Evolutionary conservation across 306 rosid species (phyloP).

Genomic region (Trifolium pratense): DNA sequence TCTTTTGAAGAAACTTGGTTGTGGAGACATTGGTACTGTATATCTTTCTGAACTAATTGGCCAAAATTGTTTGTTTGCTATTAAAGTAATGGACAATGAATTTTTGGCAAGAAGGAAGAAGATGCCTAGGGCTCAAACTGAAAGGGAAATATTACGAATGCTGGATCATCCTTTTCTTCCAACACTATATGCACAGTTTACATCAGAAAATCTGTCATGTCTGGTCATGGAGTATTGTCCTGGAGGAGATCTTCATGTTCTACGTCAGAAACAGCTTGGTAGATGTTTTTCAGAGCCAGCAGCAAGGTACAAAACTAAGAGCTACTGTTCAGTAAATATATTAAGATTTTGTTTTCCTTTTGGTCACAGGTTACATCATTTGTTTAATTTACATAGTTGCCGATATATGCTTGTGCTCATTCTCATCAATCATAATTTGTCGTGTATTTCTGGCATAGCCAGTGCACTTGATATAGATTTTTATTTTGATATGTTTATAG

Average conservation of each 20-base stretch:
- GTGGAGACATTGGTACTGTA: constrained; percentile 98
- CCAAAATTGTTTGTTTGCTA: constrained; percentile 83
- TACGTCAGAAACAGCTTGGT: constrained; percentile 88
- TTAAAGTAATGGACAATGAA: constrained; percentile 98
- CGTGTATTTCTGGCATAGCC: constrained; percentile 27
- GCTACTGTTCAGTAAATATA: constrained; percentile 13
- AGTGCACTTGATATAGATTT: constrained; percentile 12
- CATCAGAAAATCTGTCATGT: constrained; percentile 93
- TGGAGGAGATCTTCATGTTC: constrained; percentile 99
- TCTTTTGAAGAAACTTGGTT: constrained; percentile 97
- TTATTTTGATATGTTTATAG: constrained; percentile 15
- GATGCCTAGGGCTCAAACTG: constrained; percentile 97
- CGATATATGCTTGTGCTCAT: constrained; percentile 25
- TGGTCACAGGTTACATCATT: neutral
- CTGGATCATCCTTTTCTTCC: constrained; percentile 99
- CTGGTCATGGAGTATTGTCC: constrained; percentile 97
- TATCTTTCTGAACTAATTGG: constrained; percentile 91
- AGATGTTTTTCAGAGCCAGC: constrained; percentile 87
- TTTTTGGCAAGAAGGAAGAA: constrained; percentile 95
- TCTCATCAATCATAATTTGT: constrained; percentile 31
- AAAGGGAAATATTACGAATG: constrained; percentile 94
- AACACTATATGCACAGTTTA: constrained; percentile 83
- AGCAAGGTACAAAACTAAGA: constrained; percentile 69
- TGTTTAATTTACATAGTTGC: constrained; percentile 18
- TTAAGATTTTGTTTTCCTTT: constrained; percentile 32